Percentiles rank a stretch among this genome's conserved stretches.
phyloP scores from a whole-genome alignment of 1,139 yeast genomes.

The Yamadazyma kanchanaburiensis region DNA sequence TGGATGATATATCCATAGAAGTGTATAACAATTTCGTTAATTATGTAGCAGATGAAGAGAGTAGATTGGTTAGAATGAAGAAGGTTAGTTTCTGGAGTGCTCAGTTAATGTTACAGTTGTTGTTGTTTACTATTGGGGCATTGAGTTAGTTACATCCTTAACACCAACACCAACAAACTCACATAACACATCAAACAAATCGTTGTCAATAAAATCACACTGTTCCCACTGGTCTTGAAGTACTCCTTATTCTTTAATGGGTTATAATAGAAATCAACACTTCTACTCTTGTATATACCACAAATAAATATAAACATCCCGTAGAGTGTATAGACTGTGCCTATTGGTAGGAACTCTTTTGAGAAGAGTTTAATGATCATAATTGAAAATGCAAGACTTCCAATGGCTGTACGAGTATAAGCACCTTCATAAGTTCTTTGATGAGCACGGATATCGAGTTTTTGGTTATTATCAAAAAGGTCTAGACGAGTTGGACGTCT shows the following conservation, averaged over 20 bases:
- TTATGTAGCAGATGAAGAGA: conserved; percentile 85
- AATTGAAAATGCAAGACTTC: conserved; percentile 44
- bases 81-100: conserved; percentile 93
- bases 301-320: conserved; percentile 47
- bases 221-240: conserved; percentile 50
- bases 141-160: conserved; percentile 24
- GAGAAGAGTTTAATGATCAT: conserved; percentile 51
- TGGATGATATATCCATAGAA: conserved; percentile 89
- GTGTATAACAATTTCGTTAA: conserved; percentile 88
- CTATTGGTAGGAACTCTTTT: conserved; percentile 50
- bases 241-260: conserved; percentile 37
- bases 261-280: conserved; percentile 46
- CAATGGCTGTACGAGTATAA: conserved; percentile 51
- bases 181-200: conserved; percentile 47
- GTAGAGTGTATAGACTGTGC: conserved; percentile 50
- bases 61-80: conserved; percentile 64
- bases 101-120: conserved; percentile 76
- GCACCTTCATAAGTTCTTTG: conserved; percentile 65
- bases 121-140: conserved; percentile 76
- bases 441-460: conserved; percentile 55
- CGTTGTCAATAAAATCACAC: conserved; percentile 39
- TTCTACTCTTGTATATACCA: conserved; percentile 43
- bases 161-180: conserved; percentile 39
- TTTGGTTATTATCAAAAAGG: conserved; percentile 23
- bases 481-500: conserved; percentile 34